Evolutionary conservation across 2,329 filamentous ascomycete genomes (phyloP).

Genomic region (Fusarium poae): DNA sequence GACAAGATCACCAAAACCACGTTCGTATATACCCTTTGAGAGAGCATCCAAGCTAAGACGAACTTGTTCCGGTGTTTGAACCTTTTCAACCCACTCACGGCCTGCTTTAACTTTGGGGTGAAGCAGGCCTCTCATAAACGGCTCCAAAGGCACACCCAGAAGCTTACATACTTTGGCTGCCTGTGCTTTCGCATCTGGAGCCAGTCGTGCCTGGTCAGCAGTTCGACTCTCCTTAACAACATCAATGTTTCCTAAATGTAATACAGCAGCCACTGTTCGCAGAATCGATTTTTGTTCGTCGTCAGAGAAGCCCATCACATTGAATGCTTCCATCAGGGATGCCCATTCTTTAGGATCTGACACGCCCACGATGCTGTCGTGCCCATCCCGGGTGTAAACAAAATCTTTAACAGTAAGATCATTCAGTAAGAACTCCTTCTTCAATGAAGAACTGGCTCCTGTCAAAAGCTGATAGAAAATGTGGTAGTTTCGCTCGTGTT

Average conservation of each 20-base stretch:
- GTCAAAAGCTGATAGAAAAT: conserved; percentile 96
- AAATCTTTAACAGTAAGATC: conserved; percentile 86
- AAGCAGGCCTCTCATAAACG: conserved; percentile 88
- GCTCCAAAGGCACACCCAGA: conserved; percentile 84
- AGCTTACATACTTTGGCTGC: conserved; percentile 85
- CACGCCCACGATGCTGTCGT: conserved; percentile 90
- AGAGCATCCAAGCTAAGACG: conserved; percentile 90
- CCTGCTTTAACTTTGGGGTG: conserved; percentile 96
- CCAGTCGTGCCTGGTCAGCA: conserved; percentile 88
- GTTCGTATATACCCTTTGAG: conserved; percentile 97
- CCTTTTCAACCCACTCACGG: conserved; percentile 98
- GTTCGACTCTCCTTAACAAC: conserved; percentile 92
- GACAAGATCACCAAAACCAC: conserved; percentile 93
- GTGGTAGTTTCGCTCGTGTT: conserved; percentile 94
- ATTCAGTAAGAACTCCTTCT: conserved; percentile 80
- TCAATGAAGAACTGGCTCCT: conserved; percentile 80
- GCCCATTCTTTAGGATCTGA: conserved; percentile 95
- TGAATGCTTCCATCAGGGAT: conserved; percentile 88
- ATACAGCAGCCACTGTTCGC: conserved; percentile 87
- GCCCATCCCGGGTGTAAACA: conserved; percentile 89
- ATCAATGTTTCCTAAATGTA: conserved; percentile 92
- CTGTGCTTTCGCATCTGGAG: conserved; percentile 79
- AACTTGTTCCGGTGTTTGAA: conserved; percentile 97
- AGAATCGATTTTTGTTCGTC: conserved; percentile 87
- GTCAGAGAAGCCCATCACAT: conserved; percentile 91